phyloP scores from a whole-genome alignment of 2,329 filamentous ascomycete species.

The Neofusicoccum ribis region DNA sequence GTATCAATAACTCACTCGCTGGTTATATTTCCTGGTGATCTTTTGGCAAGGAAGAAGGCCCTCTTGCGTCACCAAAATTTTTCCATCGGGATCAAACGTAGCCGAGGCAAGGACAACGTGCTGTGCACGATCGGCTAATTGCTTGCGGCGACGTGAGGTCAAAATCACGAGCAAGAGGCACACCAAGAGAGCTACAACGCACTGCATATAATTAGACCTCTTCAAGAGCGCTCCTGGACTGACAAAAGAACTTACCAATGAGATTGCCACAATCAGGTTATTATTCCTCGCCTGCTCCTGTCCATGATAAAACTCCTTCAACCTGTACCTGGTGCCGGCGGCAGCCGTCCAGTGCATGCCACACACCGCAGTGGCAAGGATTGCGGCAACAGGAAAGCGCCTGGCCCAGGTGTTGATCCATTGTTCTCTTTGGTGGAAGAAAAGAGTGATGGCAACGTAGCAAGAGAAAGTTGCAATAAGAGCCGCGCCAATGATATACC shows the following conservation, averaged over 20 bases:
- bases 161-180: slow-evolving; percentile 35
- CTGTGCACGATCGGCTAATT: slow-evolving; percentile 49
- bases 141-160: slow-evolving; percentile 37
- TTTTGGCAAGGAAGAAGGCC: slow-evolving; percentile 71
- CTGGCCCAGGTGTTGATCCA: slow-evolving; percentile 84
- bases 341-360: slow-evolving; percentile 87
- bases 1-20: slow-evolving; percentile 6
- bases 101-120: slow-evolving; percentile 60
- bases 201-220: slow-evolving; percentile 29
- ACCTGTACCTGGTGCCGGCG: slow-evolving; percentile 66
- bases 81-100: slow-evolving; percentile 66
- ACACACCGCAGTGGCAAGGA: slow-evolving; percentile 73
- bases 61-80: slow-evolving; percentile 68
- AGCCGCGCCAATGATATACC: slow-evolving; percentile 66
- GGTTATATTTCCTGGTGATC: slow-evolving; percentile 63
- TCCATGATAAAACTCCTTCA: slow-evolving; percentile 49
- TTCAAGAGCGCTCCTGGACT: too few relatives aligned
- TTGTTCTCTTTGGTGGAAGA: slow-evolving; percentile 72
- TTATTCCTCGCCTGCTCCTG: slow-evolving; percentile 53
- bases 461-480: slow-evolving; percentile 73
- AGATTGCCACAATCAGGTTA: slow-evolving; percentile 72
- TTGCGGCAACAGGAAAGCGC: slow-evolving; percentile 62
- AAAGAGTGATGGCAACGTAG: slow-evolving; percentile 68
- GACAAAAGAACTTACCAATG: slow-evolving; percentile 56
- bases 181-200: slow-evolving; percentile 38